These are phyloP conservation scores for Candida odintsovae DNA, from an alignment of 805 yeast species.

Conservation along the genomic window DNA sequence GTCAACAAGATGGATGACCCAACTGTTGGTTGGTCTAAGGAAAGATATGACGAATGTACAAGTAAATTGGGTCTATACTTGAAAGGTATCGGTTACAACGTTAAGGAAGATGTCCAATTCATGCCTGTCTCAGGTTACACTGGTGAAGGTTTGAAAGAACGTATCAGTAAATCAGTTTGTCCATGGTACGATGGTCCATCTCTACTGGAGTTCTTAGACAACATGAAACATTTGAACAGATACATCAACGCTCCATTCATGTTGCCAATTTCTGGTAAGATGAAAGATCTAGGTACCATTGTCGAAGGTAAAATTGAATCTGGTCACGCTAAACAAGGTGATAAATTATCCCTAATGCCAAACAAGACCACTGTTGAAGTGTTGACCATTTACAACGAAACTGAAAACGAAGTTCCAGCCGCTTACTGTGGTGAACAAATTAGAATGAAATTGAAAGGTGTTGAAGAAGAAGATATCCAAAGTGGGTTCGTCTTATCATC, in stretches of 20 bases:
- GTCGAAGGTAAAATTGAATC: constrained; percentile 98
- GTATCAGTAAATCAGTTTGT: constrained; percentile 62
- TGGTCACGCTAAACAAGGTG: constrained; percentile 83
- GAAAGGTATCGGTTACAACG: constrained; percentile 82
- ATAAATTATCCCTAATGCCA: constrained; percentile 83
- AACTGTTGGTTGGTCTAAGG: constrained; percentile 93
- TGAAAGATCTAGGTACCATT: constrained; percentile 95
- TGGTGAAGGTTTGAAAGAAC: constrained; percentile 93
- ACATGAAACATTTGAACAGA: constrained; percentile 76
- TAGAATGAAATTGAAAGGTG: constrained; percentile 85
- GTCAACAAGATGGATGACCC: constrained; percentile 99
- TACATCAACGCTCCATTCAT: constrained; percentile 92
- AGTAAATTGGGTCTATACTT: constrained; percentile 71
- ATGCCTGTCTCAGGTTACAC: constrained; percentile 99
- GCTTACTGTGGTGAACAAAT: constrained; percentile 98
- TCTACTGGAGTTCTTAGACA: constrained; percentile 82
- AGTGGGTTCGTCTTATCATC: constrained; percentile 91
- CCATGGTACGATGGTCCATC: constrained; percentile 97
- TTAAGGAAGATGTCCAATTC: constrained; percentile 76
- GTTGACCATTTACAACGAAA: constrained; percentile 83
- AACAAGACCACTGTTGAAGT: constrained; percentile 81
- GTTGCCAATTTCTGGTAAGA: constrained; percentile 92
- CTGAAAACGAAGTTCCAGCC: constrained; percentile 86
- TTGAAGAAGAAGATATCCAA: constrained; percentile 94
- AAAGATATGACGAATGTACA: constrained; percentile 94